Evolutionary conservation across 164 flowering plant genomes (phyloP).

Genomic region (Annona cherimola): DNA sequence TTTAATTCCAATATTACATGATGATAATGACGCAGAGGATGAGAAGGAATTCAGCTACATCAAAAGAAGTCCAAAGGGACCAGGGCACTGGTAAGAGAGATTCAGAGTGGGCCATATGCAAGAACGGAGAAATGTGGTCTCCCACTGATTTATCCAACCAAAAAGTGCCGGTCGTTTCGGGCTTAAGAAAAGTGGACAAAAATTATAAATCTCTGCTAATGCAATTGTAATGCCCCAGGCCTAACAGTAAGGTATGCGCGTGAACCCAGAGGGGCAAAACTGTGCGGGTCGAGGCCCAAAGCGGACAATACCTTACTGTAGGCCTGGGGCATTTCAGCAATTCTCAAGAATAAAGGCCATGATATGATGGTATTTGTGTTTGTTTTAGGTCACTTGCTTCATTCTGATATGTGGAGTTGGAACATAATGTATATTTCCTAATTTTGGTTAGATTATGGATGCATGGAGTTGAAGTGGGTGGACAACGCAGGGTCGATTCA

Average conservation of each 20-base stretch:
- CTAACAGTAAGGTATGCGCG: too few relatives aligned
- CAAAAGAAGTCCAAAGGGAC: conserved; percentile 30
- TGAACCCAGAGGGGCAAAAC: too few relatives aligned
- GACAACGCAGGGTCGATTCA: conserved; percentile 31
- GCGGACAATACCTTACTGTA: too few relatives aligned
- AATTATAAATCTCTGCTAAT: conserved; percentile 29
- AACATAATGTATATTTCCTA: neutral
- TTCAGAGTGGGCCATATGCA: conserved; percentile 46
- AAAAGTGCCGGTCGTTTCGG: conserved; percentile 28
- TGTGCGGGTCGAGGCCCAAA: too few relatives aligned
- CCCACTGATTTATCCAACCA: conserved; percentile 46
- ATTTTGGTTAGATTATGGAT: neutral
- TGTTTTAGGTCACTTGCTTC: neutral
- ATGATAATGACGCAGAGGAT: conserved; percentile 34
- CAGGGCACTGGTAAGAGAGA: conserved; percentile 43
- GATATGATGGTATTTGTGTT: conserved; percentile 37
- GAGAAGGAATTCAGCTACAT: conserved; percentile 44
- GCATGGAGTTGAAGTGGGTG: conserved; percentile 4
- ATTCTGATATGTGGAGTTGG: too few relatives aligned
- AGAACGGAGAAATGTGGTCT: conserved; percentile 51
- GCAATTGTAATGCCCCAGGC: neutral
- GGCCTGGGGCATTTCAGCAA: neutral
- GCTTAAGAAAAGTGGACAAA: conserved; percentile 27
- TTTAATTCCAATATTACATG: too few relatives aligned
- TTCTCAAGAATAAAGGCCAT: conserved; percentile 44